Base-by-base conservation (phyloP, 441 rosid species). In the Biscutella auriculata region DNA sequence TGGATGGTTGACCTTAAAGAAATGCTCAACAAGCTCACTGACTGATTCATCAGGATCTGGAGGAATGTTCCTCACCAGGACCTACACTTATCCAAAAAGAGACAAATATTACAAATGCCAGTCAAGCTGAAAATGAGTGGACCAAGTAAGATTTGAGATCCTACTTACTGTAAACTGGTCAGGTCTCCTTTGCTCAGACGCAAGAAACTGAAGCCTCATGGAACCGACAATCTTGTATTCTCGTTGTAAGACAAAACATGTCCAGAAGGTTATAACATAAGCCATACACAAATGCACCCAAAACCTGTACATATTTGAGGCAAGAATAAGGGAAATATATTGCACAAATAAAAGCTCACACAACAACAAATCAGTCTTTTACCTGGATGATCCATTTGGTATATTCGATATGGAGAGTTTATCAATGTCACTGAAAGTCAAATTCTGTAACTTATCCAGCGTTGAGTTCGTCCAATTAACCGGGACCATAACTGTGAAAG, bases 201-300 rank as follows among this genome's bases (percentile, higher is more conserved):
- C 84, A 74, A 94, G 83, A 77, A 94, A 94, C 32, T 82, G 85
- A 75, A 87, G 76, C 57, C 99, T 72, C 95, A 89, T 85, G 14
- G 72, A 58, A 72, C 89, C 89, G 34, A 94, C 83, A 29, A 42
- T 81, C 63, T 72, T 94, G 57, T 90, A 94, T 82, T 94, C 99
- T 67, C 78, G 77, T 44, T 76, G 56, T 61, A 94, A 48, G 17
- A 90, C 77, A 67, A 70, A 90, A 70, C 85, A 84, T 5, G 97
- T 90, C 99, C 99, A 94, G 45, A 85, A 81, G 16, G 93, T 89
- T 54, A 94, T 78, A 62, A 71, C 83, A 72, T 90, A 87, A 37
- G 92, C 88, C 92, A 85, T 78, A 66, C 80, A 73, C 64, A 83
- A 62, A 72, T 87, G 97, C 26, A 82, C 68, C 97, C 92, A 92